These are phyloP conservation scores for Russula earlei DNA, from an alignment of 768 basidiomycete species.

Conservation along the genomic window DNA sequence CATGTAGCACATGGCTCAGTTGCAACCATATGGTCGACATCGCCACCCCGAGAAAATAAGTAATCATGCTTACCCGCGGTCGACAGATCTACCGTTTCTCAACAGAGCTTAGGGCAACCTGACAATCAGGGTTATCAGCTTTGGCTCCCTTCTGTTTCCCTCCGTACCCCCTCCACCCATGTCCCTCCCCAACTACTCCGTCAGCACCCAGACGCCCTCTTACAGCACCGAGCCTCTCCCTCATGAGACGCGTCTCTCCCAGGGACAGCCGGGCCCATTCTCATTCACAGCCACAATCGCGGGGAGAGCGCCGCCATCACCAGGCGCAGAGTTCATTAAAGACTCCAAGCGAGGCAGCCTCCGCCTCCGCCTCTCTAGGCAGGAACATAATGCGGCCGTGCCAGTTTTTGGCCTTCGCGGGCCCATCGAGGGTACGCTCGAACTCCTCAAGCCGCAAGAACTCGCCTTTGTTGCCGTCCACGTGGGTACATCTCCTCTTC, in stretches of 20 bases:
- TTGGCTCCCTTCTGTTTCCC: conserved; percentile 16
- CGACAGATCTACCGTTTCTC: too few relatives aligned
- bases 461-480: conserved; percentile 15
- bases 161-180: conserved; percentile 13
- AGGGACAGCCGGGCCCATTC: background rate
- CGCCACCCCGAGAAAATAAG: too few relatives aligned
- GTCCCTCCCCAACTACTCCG: too few relatives aligned
- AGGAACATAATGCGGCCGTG: background rate
- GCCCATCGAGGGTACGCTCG: conserved; percentile 14
- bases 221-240: conserved; percentile 10
- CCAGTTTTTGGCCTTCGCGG: conserved; percentile 13
- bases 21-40: too few relatives aligned
- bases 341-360: conserved; percentile 14
- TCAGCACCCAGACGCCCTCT: too few relatives aligned
- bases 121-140: too few relatives aligned
- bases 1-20: too few relatives aligned
- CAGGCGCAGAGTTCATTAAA: conserved; percentile 13
- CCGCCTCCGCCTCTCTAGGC: conserved; percentile 12
- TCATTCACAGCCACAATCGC: background rate
- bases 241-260: conserved; percentile 7
- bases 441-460: conserved; percentile 15
- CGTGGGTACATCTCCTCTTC: background rate
- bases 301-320: too few relatives aligned
- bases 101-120: too few relatives aligned
- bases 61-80: too few relatives aligned